A percentile compares a stretch with the other conserved stretches of the same genome.
phyloP scores from a whole-genome alignment of 2,329 filamentous ascomycete species.

The Pseudogymnoascus sp. region DNA sequence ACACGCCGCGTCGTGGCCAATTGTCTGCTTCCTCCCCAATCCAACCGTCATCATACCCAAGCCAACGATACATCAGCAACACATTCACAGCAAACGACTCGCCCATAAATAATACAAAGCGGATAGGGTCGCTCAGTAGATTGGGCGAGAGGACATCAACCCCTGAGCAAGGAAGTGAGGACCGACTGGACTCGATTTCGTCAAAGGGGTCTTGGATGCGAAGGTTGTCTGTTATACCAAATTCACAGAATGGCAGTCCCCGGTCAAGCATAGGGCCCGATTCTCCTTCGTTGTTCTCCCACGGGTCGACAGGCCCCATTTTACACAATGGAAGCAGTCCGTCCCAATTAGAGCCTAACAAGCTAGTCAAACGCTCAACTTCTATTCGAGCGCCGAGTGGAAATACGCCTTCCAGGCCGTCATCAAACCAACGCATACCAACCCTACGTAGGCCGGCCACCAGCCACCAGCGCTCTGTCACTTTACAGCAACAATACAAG shows the following conservation, averaged over 20 bases:
- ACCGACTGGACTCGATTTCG: constrained; percentile 48
- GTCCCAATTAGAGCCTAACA: constrained; percentile 57
- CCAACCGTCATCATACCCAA: constrained; percentile 17
- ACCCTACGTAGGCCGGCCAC: constrained; percentile 68
- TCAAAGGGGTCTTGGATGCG: constrained; percentile 67
- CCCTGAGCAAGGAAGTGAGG: constrained; percentile 22
- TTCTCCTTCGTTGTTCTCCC: constrained; percentile 60
- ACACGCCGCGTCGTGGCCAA: constrained; percentile 19
- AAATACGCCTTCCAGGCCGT: constrained; percentile 39
- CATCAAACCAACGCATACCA: constrained; percentile 56
- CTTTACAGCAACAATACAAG: constrained; percentile 49
- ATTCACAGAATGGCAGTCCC: constrained; percentile 57
- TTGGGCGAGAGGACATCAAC: constrained; percentile 22
- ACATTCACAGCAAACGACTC: constrained; percentile 21
- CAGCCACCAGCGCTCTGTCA: constrained; percentile 70
- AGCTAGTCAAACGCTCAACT: constrained; percentile 68
- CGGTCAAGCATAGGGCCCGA: constrained; percentile 60
- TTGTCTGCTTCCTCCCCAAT: constrained; percentile 7
- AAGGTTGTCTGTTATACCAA: constrained; percentile 60
- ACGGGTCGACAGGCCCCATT: constrained; percentile 62
- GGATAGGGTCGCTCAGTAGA: constrained; percentile 24
- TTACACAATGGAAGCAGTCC: constrained; percentile 35
- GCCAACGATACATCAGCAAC: constrained; percentile 16
- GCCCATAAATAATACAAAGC: constrained; percentile 20
- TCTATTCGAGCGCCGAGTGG: constrained; percentile 45